A percentile compares a stretch with the other conserved stretches of the same genome.
Evolutionary conservation across 1,284 basidiomycete species (phyloP).

Genomic region (Sanghuangporus weigelae): DNA sequence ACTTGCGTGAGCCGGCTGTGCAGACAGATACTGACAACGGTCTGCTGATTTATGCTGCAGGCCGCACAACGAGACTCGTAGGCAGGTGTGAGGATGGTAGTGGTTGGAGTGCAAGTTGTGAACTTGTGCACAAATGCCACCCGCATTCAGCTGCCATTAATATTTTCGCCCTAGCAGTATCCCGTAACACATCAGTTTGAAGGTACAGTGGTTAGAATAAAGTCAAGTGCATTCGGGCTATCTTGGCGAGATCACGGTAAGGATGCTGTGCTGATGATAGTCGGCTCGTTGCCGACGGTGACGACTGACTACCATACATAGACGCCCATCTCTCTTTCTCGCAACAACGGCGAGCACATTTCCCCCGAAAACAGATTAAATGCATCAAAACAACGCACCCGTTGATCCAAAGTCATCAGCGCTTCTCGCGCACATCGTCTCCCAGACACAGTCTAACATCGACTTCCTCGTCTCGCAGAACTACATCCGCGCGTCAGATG

Average conservation of each 20-base stretch:
- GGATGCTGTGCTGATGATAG: neutral
- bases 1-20: too few species aligned
- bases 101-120: too few species aligned
- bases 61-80: too few species aligned
- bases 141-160: too few species aligned
- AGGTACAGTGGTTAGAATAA: too few species aligned
- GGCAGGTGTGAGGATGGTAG: too few species aligned
- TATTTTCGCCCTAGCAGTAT: too few species aligned
- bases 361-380: neutral
- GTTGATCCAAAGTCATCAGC: conserved; percentile 7
- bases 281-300: neutral
- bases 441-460: conserved; percentile 18
- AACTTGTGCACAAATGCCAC: too few species aligned
- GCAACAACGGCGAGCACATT: neutral
- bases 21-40: too few species aligned
- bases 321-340: neutral
- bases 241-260: neutral
- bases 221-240: too few species aligned
- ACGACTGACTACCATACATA: neutral
- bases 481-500: conserved; percentile 17
- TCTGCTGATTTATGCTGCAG: too few species aligned
- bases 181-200: too few species aligned
- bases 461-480: conserved; percentile 20
- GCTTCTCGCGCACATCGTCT: conserved; percentile 13
- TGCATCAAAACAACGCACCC: neutral